Evolutionary conservation across 441 rosid genomes (phyloP).

Genomic region (Pelargonium citronellum): DNA sequence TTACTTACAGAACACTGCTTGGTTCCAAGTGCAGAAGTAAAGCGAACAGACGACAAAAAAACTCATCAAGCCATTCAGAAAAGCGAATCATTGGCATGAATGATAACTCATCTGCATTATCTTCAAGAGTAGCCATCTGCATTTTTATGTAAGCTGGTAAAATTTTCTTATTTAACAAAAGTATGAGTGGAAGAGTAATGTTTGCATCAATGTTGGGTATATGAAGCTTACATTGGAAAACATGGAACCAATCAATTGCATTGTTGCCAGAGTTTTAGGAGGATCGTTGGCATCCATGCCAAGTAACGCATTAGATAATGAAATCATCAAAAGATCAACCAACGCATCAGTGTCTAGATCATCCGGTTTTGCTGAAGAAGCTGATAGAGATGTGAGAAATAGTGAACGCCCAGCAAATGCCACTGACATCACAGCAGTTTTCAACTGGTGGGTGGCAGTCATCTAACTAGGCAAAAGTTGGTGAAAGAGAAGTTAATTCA

Average conservation of each 20-base stretch:
- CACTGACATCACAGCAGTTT: constrained; percentile 91
- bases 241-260: constrained; percentile 97
- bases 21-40: constrained; percentile 95
- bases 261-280: constrained; percentile 93
- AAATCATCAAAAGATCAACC: constrained; percentile 68
- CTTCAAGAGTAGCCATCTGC: constrained; percentile 85
- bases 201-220: constrained; percentile 9
- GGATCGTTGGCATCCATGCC: constrained; percentile 99
- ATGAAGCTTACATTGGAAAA: constrained; percentile 86
- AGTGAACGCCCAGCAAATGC: constrained; percentile 96
- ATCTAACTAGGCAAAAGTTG: constrained; percentile 71
- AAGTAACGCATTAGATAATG: constrained; percentile 89
- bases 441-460: constrained; percentile 99
- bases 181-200: constrained; percentile 9
- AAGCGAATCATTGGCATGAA: constrained; percentile 70
- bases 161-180: background rate
- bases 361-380: constrained; percentile 41
- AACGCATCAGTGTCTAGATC: constrained; percentile 46
- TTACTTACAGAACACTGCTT: constrained; percentile 81
- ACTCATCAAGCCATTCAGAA: constrained; percentile 98
- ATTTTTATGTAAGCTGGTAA: constrained; percentile 23
- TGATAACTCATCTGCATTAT: constrained; percentile 54
- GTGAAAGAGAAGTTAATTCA: constrained; percentile 35
- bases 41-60: constrained; percentile 81
- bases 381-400: constrained; percentile 63